Evolutionary conservation across 768 basidiomycete genomes (phyloP), one percentile per base, ranked within the genome.

Genomic region (Trametes meyenii): DNA sequence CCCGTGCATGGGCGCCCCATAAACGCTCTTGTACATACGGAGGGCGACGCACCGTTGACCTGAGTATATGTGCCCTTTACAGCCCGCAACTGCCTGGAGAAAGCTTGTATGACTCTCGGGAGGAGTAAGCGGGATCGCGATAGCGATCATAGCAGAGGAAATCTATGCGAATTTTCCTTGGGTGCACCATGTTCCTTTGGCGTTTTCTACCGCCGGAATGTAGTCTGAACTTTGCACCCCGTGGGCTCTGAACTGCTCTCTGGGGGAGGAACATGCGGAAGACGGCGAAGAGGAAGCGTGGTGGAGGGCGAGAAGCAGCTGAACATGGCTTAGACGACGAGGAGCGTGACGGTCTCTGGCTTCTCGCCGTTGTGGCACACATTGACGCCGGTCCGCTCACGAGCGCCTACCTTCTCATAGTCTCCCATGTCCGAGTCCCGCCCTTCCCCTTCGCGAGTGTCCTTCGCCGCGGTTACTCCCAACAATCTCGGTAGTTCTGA

Each of bases 401-500:
- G 29, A 63, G 60, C 60, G 60, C 44, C 61, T 60, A 49, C 66
- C 33, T 51, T 70, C 68, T 65, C 70, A 67, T 68, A 65, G 66
- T 64, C 50, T 53, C 69, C 70, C 62, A 73, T 73, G 67, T 68
- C 70, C 59, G 66, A 72, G 49, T 61, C 74, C 46, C 63, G 58
- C 58, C 73, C 74, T 45, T 60, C 71, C 24, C 66, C 64, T 52
- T 62, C 77, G 60, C 85, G 86, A 66, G 76, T 90, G 61, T 83
- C 89, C 19, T 90, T 90, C 74, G 81, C 91, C 52, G 85, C 86
- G 50, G 76, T 93, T 69, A 90, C 88, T 12, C 78, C 81, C 58
- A 94, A 94, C 74, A 96, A 95, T 75, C 76, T 95, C 48, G 94
- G 94, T 53, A 88, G 1, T 83, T 76, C 40, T 44, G 29, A 5